Conservation (phyloP, 1,284 basidiomycete genomes). For the Albatrellus sp. region DNA sequence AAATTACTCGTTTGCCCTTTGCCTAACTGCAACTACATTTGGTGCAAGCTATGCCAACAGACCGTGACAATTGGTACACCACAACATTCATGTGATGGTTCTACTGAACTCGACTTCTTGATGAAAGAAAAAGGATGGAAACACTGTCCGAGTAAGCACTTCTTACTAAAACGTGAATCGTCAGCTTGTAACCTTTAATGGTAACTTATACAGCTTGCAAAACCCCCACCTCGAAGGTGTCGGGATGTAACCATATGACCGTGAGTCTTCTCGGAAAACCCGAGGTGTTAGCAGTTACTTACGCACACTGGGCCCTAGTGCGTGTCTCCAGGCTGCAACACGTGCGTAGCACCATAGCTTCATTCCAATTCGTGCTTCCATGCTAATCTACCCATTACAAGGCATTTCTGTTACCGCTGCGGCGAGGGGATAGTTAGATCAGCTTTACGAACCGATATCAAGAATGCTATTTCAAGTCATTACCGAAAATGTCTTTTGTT, state of each 20-base stretch:
- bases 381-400: conserved; percentile 10
- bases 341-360: conserved; percentile 21
- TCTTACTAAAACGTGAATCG: not conserved
- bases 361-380: not conserved
- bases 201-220: conserved; percentile 33
- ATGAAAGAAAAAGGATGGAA: conserved; percentile 43
- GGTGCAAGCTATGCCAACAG: conserved; percentile 44
- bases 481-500: conserved; percentile 33
- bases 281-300: not conserved
- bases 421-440: conserved; percentile 38
- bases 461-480: conserved; percentile 28
- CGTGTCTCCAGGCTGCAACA: conserved; percentile 43
- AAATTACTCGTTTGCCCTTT: conserved; percentile 32
- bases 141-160: conserved; percentile 36
- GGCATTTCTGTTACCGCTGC: conserved; percentile 52
- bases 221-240: conserved; percentile 42
- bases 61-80: conserved; percentile 23
- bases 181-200: too few species aligned
- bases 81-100: conserved; percentile 45
- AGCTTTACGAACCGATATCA: conserved; percentile 28
- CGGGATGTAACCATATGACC: conserved; percentile 56
- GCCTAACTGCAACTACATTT: conserved; percentile 29
- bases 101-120: conserved; percentile 36
- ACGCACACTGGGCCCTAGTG: conserved; percentile 25
- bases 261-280: conserved; percentile 20